Conservation (phyloP, 345 rosid species). For the Lumnitzera racemosa region DNA sequence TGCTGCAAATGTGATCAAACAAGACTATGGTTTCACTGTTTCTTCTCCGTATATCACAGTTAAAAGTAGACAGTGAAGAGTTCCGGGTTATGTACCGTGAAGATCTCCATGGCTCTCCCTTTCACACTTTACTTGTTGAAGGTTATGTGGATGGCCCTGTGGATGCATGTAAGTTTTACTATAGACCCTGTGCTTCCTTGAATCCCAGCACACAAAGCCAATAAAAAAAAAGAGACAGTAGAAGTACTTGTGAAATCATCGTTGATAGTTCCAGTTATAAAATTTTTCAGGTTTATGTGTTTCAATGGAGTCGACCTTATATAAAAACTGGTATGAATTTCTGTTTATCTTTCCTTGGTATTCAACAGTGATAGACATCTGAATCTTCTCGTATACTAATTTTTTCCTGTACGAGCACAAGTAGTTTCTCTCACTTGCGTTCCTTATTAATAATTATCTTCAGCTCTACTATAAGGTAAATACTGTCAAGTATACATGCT, state of each 20-base stretch:
- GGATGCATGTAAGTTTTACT: slow-evolving; percentile 64
- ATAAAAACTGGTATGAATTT: slow-evolving; percentile 65
- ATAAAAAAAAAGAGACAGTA: neutral
- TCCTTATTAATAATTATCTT: no score
- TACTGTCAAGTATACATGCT: no score
- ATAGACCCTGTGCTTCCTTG: neutral
- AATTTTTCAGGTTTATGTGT: slow-evolving; percentile 69
- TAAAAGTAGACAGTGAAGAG: slow-evolving; percentile 76
- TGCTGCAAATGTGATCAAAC: neutral
- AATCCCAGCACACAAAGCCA: neutral
- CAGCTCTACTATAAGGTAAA: no score
- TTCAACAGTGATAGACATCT: neutral
- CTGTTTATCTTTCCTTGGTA: slow-evolving; percentile 1
- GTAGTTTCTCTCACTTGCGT: no score
- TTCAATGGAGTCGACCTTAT: slow-evolving; percentile 69
- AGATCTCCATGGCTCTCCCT: slow-evolving; percentile 78
- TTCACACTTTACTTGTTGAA: slow-evolving; percentile 84
- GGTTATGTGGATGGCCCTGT: slow-evolving; percentile 86
- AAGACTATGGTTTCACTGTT: neutral
- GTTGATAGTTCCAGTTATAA: neutral
- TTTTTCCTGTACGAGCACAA: no score
- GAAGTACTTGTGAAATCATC: neutral
- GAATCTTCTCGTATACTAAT: neutral
- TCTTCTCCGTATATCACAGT: slow-evolving; percentile 26
- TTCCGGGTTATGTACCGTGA: slow-evolving; percentile 88